Conservation (phyloP, 2,329 filamentous ascomycete species). For the Botrytis fabae region DNA sequence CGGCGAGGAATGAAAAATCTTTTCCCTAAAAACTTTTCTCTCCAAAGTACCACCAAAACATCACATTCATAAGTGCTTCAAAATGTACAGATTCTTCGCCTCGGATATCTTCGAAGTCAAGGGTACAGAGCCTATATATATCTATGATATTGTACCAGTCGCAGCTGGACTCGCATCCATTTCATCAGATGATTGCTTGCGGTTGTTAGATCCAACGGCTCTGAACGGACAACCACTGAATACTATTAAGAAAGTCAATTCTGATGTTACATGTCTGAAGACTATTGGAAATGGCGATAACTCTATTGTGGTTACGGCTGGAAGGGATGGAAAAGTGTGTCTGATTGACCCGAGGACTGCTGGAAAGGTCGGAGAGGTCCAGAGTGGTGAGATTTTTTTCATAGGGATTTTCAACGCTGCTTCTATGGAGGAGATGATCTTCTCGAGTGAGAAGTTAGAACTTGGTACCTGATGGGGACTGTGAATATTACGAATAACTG, state of each 20-base stretch:
- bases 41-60: neutral
- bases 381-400: constrained; percentile 39
- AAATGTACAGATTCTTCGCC: constrained; percentile 39
- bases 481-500: neutral
- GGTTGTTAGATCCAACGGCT: constrained; percentile 60
- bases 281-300: constrained; percentile 51
- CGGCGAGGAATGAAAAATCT: constrained; percentile 9
- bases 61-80: constrained; percentile 37
- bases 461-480: neutral
- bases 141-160: constrained; percentile 46
- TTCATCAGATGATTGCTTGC: constrained; percentile 69
- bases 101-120: constrained; percentile 35
- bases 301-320: constrained; percentile 63
- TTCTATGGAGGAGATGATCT: neutral
- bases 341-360: constrained; percentile 65
- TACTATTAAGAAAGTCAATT: constrained; percentile 54
- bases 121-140: constrained; percentile 43
- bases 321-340: constrained; percentile 67
- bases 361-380: constrained; percentile 46
- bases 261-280: constrained; percentile 63
- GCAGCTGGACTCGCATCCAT: constrained; percentile 47
- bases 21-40: constrained; percentile 10
- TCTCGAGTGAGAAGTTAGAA: constrained; percentile 12
- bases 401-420: neutral
- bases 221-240: constrained; percentile 54